Conservation (phyloP, 495 filamentous ascomycete species). For the Haplographium delicatum region DNA sequence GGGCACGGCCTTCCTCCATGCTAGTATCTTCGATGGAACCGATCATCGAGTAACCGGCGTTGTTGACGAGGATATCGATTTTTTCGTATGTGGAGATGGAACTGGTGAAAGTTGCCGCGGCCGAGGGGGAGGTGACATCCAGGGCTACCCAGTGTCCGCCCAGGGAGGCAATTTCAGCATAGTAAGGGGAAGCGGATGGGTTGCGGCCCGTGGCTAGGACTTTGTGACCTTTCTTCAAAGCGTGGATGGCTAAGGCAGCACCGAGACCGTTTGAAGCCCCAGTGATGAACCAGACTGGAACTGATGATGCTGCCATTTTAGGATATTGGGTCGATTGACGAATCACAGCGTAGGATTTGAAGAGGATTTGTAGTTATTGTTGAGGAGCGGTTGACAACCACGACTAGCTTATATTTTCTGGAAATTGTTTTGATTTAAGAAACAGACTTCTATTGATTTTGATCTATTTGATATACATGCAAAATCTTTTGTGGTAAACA, state of each 20-base stretch:
- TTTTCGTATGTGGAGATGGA: constrained; percentile 31
- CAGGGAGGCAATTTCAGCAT: constrained; percentile 29
- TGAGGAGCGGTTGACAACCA: too few relatives aligned
- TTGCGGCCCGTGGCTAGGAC: constrained; percentile 33
- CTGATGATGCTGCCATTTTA: constrained; percentile 21
- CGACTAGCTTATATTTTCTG: too few relatives aligned
- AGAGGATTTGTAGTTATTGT: not conserved
- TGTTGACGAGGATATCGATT: constrained; percentile 48
- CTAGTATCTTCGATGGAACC: constrained; percentile 39
- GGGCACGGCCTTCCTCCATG: constrained; percentile 33
- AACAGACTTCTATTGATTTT: too few relatives aligned
- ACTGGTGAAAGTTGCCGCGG: constrained; percentile 20
- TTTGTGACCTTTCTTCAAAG: constrained; percentile 34
- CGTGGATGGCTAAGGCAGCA: constrained; percentile 27
- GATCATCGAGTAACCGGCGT: constrained; percentile 38
- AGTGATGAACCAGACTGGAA: constrained; percentile 42
- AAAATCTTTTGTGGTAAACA: too few relatives aligned
- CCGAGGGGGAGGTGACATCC: constrained; percentile 28
- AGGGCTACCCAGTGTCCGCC: constrained; percentile 34
- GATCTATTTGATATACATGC: too few relatives aligned
- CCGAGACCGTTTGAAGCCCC: constrained; percentile 40
- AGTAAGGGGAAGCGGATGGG: constrained; percentile 25
- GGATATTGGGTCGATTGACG: not conserved
- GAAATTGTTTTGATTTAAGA: too few relatives aligned
- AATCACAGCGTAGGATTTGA: not conserved